A percentile compares a stretch with the other conserved stretches of the same genome.
phyloP scores from a whole-genome alignment of 2,329 filamentous ascomycete genomes.

The Beauveria sp. region DNA sequence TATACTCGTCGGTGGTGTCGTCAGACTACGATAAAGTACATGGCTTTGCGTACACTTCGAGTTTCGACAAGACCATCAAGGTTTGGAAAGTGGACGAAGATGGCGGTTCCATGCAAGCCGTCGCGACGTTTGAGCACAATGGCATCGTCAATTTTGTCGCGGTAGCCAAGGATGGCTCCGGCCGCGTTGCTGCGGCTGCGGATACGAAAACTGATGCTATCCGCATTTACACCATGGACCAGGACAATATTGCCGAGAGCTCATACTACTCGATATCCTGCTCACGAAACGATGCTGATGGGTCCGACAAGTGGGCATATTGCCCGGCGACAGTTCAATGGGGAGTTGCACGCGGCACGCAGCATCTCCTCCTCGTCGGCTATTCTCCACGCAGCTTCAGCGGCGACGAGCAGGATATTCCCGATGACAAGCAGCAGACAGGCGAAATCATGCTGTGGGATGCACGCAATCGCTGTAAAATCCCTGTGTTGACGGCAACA shows the following conservation, averaged over 20 bases:
- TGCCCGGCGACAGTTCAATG: conserved; percentile 57
- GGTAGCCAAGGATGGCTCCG: conserved; percentile 38
- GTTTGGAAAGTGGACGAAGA: conserved; percentile 41
- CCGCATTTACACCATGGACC: conserved; percentile 45
- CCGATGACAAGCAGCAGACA: conserved; percentile 47
- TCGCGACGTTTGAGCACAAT: conserved; percentile 45
- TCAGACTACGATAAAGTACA: conserved; percentile 45
- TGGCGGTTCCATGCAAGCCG: conserved; percentile 33
- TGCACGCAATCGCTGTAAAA: conserved; percentile 32
- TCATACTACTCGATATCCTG: conserved; percentile 34
- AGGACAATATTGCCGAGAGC: conserved; percentile 28
- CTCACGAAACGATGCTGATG: conserved; percentile 26
- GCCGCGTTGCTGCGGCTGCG: conserved; percentile 51
- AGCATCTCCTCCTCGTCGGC: conserved; percentile 50
- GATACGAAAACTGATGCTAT: conserved; percentile 48
- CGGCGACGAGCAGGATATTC: conserved; percentile 49
- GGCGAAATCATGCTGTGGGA: conserved; percentile 57
- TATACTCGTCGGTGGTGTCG: conserved; percentile 56
- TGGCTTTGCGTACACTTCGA: conserved; percentile 48
- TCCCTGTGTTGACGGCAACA: conserved; percentile 43
- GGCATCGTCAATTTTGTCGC: conserved; percentile 58
- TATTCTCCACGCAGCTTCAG: conserved; percentile 52
- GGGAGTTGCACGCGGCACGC: conserved; percentile 38
- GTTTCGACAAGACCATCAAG: conserved; percentile 56
- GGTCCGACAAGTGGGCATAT: conserved; percentile 50